These are phyloP conservation scores for Eucalyptus decipiens DNA, from an alignment of 345 rosid genomes.

Conservation along the genomic window DNA sequence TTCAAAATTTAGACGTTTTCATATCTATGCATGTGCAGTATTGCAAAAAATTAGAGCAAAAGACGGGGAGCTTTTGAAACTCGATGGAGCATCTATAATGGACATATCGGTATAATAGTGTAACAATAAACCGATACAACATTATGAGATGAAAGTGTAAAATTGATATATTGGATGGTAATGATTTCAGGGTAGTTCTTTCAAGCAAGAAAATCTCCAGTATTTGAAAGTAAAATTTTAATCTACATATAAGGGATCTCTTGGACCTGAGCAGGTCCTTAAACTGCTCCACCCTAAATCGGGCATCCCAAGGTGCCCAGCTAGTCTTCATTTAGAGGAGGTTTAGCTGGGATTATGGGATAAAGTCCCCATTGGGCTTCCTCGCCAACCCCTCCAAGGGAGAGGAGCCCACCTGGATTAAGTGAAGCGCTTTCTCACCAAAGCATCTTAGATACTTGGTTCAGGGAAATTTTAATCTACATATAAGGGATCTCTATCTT, in stretches of 20 bases:
- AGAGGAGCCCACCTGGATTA: too few species aligned
- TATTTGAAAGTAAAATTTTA: background rate
- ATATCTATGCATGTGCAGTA: background rate
- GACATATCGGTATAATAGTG: background rate
- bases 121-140: background rate
- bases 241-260: fast-evolving
- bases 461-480: background rate
- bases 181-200: fast-evolving
- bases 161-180: background rate
- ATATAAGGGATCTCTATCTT: background rate
- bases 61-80: background rate
- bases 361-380: too few species aligned
- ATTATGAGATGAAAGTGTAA: background rate
- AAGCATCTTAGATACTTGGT: too few species aligned
- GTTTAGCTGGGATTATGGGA: too few species aligned
- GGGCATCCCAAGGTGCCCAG: too few species aligned
- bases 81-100: fast-evolving
- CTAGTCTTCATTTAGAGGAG: too few species aligned
- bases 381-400: too few species aligned
- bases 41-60: background rate
- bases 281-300: too few species aligned
- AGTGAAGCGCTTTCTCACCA: too few species aligned
- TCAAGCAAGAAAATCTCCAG: background rate
- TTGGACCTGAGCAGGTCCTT: too few species aligned
- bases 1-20: background rate